Conservation (phyloP, 768 basidiomycete genomes). For the Pisolithus orientalis region DNA sequence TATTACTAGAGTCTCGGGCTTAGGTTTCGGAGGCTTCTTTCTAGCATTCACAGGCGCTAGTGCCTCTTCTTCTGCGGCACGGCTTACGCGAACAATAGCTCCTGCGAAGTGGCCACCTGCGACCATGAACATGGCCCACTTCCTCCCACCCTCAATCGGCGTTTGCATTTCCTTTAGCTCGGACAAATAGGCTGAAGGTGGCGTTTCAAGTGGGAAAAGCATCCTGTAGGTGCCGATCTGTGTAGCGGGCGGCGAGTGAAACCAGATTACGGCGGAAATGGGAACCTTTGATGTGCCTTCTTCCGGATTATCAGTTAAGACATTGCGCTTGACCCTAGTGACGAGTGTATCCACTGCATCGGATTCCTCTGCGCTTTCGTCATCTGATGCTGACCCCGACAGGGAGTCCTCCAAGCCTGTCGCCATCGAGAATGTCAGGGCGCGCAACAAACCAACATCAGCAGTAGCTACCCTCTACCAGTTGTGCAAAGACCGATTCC, state of each 20-base stretch:
- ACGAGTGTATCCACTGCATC: slow-evolving; percentile 64
- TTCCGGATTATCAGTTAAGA: slow-evolving; percentile 44
- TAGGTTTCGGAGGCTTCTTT: slow-evolving; percentile 58
- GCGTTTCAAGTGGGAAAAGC: slow-evolving; percentile 49
- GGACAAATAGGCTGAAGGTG: slow-evolving; percentile 44
- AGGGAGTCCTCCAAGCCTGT: slow-evolving; percentile 79
- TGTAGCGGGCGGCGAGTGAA: slow-evolving; percentile 78
- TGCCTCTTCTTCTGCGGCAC: slow-evolving; percentile 37
- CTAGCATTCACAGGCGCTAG: slow-evolving; percentile 36
- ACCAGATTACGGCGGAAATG: slow-evolving; percentile 80
- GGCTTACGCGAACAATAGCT: slow-evolving; percentile 70
- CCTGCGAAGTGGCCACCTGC: slow-evolving; percentile 99
- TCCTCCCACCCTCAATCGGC: slow-evolving; percentile 48
- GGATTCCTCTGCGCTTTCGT: slow-evolving; percentile 51
- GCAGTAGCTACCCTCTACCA: slow-evolving; percentile 67
- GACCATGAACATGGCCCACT: slow-evolving; percentile 94
- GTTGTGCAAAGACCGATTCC: slow-evolving; percentile 64
- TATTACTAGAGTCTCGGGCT: slow-evolving; percentile 75
- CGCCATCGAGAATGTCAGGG: neutral
- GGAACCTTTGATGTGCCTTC: slow-evolving; percentile 32
- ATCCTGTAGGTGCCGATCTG: slow-evolving; percentile 87
- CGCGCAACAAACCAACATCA: neutral
- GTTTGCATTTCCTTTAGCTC: slow-evolving; percentile 65
- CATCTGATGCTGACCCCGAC: slow-evolving; percentile 84
- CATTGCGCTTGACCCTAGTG: slow-evolving; percentile 45